Percentiles rank a stretch among this genome's conserved stretches.
Conservation (phyloP, 208 protist species). For the Acanthamoeba castellanii region DNA sequence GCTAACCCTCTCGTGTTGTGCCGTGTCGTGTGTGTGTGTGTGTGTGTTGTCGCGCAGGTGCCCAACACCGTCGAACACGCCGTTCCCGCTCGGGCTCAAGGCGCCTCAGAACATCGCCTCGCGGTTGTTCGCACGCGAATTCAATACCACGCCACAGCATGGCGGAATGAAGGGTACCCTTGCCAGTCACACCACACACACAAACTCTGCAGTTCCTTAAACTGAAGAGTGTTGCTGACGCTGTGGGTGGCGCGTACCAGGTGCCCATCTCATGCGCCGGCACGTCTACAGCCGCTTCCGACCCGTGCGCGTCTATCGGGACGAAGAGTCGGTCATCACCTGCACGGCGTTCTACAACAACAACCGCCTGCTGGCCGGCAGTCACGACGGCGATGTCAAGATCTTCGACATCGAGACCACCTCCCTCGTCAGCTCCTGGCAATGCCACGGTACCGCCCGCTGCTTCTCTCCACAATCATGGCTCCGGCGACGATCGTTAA, state of each 20-base stretch:
- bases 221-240: not conserved
- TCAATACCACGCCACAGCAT: constrained; percentile 35
- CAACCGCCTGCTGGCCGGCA: constrained; percentile 15
- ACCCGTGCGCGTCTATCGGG: constrained; percentile 39
- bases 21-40: not conserved
- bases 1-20: not conserved
- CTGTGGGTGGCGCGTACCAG: not conserved
- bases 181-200: not conserved
- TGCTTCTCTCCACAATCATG: not conserved
- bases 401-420: constrained; percentile 61
- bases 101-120: constrained; percentile 33
- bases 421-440: constrained; percentile 47
- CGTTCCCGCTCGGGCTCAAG: constrained; percentile 15
- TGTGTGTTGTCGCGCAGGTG: constrained; percentile 3
- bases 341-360: constrained; percentile 41
- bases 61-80: constrained; percentile 20
- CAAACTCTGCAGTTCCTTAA: too few relatives aligned
- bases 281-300: constrained; percentile 64
- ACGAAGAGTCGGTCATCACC: constrained; percentile 70
- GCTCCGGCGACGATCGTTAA: not conserved
- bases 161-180: constrained; percentile 54
- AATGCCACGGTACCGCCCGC: constrained; percentile 9
- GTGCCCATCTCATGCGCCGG: constrained; percentile 27
- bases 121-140: constrained; percentile 22
- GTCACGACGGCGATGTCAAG: constrained; percentile 48